A percentile compares a stretch with the other conserved stretches of the same genome.
Conservation (phyloP, 2,329 filamentous ascomycete genomes). For the Alternaria postmessia region DNA sequence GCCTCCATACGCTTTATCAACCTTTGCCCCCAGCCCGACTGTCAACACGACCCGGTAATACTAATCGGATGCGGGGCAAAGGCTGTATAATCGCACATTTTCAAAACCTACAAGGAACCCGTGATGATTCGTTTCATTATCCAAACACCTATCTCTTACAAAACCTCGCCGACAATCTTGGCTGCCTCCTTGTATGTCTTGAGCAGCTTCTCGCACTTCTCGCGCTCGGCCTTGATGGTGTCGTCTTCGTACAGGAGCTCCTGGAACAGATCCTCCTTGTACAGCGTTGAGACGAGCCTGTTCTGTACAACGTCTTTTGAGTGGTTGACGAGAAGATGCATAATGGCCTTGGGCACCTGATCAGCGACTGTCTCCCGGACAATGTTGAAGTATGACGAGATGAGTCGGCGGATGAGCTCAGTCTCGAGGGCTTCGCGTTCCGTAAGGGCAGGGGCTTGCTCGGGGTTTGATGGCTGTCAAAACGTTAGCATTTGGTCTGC, state of each 20-base stretch:
- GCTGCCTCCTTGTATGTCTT: slow-evolving; percentile 96
- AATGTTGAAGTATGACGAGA: slow-evolving; percentile 99
- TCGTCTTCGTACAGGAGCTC: slow-evolving; percentile 98
- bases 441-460: slow-evolving; percentile 84
- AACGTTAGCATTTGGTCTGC: slow-evolving; percentile 25
- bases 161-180: slow-evolving; percentile 96
- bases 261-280: slow-evolving; percentile 89
- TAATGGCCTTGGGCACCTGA: slow-evolving; percentile 97
- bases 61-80: slow-evolving; percentile 2
- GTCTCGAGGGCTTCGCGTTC: slow-evolving; percentile 98
- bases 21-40: slow-evolving; percentile 2
- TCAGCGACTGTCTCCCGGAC: slow-evolving; percentile 98
- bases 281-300: slow-evolving; percentile 91
- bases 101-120: slow-evolving; percentile 18
- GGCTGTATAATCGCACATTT: slow-evolving; percentile 14
- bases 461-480: slow-evolving; percentile 48
- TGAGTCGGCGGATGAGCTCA: slow-evolving; percentile 93
- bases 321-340: slow-evolving; percentile 98
- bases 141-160: slow-evolving; percentile 36
- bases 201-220: slow-evolving; percentile 97
- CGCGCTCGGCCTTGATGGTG: slow-evolving; percentile 93
- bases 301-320: slow-evolving; percentile 99
- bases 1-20: slow-evolving; percentile 13
- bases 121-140: slow-evolving; percentile 19
- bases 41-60: not conserved